Percentiles rank a stretch among this genome's conserved stretches.
Evolutionary conservation across 257 asterid genomes (phyloP).

Genomic region (Ligustrum vulgare): DNA sequence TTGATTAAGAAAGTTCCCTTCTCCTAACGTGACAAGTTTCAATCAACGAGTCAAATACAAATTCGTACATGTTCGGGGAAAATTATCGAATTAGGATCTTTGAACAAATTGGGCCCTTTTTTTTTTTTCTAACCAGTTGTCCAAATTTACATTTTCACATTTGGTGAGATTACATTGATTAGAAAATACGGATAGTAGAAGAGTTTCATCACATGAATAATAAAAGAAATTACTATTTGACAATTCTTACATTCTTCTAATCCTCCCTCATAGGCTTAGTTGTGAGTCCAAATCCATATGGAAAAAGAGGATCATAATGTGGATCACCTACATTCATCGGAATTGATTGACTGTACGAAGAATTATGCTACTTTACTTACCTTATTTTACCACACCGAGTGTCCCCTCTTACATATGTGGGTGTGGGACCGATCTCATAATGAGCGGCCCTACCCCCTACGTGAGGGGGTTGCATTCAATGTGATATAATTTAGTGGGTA

Average conservation of each 20-base stretch:
- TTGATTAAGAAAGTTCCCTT: conserved; percentile 1
- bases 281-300: conserved; percentile 53
- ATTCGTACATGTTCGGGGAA: not conserved
- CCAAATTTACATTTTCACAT: no score
- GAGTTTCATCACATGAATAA: not conserved
- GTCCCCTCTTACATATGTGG: no score
- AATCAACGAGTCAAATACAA: not conserved
- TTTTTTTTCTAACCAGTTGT: no score
- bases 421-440: no score
- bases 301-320: conserved; percentile 57
- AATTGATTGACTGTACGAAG: conserved; percentile 54
- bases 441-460: no score
- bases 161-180: no score
- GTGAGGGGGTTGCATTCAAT: no score
- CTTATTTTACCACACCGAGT: no score
- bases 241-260: not conserved
- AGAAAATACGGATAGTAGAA: no score
- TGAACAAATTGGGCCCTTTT: not conserved
- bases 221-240: not conserved
- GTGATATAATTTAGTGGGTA: no score
- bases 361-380: no score
- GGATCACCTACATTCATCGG: conserved; percentile 66
- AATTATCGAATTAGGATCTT: not conserved
- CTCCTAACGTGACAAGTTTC: not conserved
- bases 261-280: conserved; percentile 32